Conservation (phyloP, 148 eudicot genomes). For the Camellia granthamiana region DNA sequence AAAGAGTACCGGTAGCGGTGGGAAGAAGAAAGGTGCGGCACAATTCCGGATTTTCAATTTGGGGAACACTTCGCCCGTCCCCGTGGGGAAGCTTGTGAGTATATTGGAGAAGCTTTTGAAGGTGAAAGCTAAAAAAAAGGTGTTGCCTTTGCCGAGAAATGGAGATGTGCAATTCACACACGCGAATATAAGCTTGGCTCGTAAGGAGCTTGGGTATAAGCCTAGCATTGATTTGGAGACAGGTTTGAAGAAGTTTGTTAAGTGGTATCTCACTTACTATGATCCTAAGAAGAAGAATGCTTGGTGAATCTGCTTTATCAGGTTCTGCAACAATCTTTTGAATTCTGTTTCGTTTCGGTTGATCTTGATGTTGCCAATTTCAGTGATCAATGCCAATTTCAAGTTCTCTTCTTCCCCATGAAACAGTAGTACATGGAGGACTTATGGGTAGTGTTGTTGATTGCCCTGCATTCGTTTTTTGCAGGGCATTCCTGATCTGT, state of each 20-base stretch:
- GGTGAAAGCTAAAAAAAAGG: slow-evolving; percentile 53
- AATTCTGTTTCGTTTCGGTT: not conserved
- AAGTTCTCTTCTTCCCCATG: not conserved
- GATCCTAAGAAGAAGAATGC: slow-evolving; percentile 44
- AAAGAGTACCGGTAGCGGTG: slow-evolving; percentile 73
- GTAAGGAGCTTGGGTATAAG: slow-evolving; percentile 60
- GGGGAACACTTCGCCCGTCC: slow-evolving; percentile 70
- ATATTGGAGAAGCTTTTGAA: slow-evolving; percentile 64
- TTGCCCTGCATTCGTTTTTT: slow-evolving; percentile 9
- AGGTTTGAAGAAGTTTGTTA: slow-evolving; percentile 75
- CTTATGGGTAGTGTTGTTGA: slow-evolving; percentile 8
- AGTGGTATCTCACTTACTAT: slow-evolving; percentile 59
- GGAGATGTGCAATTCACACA: slow-evolving; percentile 72
- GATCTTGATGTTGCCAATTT: not conserved
- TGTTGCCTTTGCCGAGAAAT: slow-evolving; percentile 57
- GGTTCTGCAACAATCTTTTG: not conserved
- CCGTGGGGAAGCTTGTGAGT: slow-evolving; percentile 53
- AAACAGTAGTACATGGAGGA: not conserved
- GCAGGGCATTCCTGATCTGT: slow-evolving; percentile 21
- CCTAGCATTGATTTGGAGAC: slow-evolving; percentile 60
- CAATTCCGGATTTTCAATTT: slow-evolving; percentile 64
- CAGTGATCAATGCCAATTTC: not conserved
- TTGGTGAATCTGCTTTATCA: slow-evolving; percentile 17
- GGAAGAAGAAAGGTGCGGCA: slow-evolving; percentile 61
- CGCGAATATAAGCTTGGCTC: slow-evolving; percentile 67